Percentiles rank a stretch among this genome's conserved stretches.
These are phyloP conservation scores for Alternaria alternata DNA, from an alignment of 2,329 filamentous ascomycete species.

Conservation along the genomic window DNA sequence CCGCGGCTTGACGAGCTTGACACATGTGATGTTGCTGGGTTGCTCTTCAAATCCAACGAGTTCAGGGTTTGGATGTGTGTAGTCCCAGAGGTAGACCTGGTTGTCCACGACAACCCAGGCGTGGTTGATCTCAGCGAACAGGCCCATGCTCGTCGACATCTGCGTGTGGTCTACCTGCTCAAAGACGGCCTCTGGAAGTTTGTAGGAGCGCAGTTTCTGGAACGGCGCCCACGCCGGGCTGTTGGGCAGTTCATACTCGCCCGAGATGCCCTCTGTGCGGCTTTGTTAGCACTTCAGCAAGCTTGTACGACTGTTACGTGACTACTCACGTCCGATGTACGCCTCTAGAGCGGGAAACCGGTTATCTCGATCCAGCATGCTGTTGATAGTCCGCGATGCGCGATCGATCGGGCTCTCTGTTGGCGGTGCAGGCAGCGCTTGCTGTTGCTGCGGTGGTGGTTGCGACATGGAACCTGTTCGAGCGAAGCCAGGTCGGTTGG, in stretches of 20 bases:
- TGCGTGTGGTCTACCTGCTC: conserved; percentile 90
- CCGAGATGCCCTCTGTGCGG: conserved; percentile 79
- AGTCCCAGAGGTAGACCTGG: conserved; percentile 96
- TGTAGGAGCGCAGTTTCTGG: conserved; percentile 83
- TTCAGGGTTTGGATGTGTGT: conserved; percentile 89
- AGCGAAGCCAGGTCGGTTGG: conserved; percentile 42
- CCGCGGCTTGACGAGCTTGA: conserved; percentile 85
- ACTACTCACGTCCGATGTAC: conserved; percentile 80
- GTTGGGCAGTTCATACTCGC: conserved; percentile 83
- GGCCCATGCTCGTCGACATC: conserved; percentile 89
- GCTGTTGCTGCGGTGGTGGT: conserved; percentile 29
- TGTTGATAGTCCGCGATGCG: conserved; percentile 84
- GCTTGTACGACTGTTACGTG: neutral
- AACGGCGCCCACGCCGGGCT: conserved; percentile 84
- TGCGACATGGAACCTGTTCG: conserved; percentile 39
- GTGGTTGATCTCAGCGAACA: conserved; percentile 94
- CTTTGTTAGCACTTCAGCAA: conserved; percentile 38
- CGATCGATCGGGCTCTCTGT: conserved; percentile 72
- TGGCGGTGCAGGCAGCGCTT: conserved; percentile 33
- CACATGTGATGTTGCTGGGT: conserved; percentile 85
- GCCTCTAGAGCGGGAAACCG: conserved; percentile 88
- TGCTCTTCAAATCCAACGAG: conserved; percentile 93
- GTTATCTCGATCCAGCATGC: conserved; percentile 76
- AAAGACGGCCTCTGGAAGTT: conserved; percentile 90
- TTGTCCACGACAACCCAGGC: conserved; percentile 97